Base-by-base conservation (phyloP, 1,139 yeast genomes). In the Scheffersomyces illinoinensis region DNA sequence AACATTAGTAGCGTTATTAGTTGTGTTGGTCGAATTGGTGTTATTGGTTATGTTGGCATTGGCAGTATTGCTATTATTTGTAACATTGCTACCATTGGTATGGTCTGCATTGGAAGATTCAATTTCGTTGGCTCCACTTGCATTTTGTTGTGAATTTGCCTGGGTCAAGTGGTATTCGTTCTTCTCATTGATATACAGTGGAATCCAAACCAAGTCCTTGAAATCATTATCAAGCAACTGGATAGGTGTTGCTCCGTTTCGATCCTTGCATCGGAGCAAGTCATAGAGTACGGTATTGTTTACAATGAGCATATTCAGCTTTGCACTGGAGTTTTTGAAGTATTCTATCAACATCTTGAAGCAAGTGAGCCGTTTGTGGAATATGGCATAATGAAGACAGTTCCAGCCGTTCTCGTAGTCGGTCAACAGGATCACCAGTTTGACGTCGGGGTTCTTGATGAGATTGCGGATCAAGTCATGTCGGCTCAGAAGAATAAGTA, bases 361-460 rank as follows among this genome's bases (percentile, higher is more conserved):
- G 67, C 89, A 84, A 8, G 83, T 69, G 33, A 90, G 71, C 58
- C 87, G 81, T 60, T 90, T 92, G 68, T 79, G 75, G 65, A 78
- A 86, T 52, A 89, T 78, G 51, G 87, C 87, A 66, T 85, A 84
- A 72, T 93, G 98, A 52, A 93, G 76, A 46, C 93, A 86, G 50
- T 91, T 90, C 90, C 97, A 93, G 0, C 93, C 91, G 68, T 85
- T 91, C 71, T 93, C 98, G 58, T 77, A 78, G 70, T 93, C 98
- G 1, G 78, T 74, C 0, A 82, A 70, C 12, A 70, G 66, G 1
- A 87, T 63, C 53, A 87, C 61, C 5, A 56, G 43, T 56, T 73
- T 76, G 53, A 71, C 61, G 5, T 82, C 78, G 7, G 82, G 78
- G 63, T 85, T 81, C 59, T 80, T 80, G 50, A 89, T 71, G 6